These are phyloP conservation scores for Trichophyton equinum DNA, from an alignment of 2,329 filamentous ascomycete genomes.

Conservation along the genomic window DNA sequence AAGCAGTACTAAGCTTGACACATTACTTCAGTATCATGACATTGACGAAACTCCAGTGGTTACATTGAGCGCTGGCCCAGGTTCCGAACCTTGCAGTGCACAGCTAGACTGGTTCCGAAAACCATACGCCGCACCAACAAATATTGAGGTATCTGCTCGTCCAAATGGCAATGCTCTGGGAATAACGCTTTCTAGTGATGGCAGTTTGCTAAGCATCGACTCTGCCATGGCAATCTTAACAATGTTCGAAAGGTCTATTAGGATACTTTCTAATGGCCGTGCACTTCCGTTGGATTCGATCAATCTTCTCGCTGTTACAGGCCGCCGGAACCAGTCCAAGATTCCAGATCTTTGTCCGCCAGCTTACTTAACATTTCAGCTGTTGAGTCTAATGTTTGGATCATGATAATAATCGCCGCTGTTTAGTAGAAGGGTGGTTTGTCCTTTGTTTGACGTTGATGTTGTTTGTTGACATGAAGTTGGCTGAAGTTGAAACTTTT, in stretches of 20 bases:
- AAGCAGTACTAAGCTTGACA: background rate
- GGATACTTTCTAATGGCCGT: background rate
- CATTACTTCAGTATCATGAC: conserved; percentile 10
- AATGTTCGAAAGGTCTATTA: conserved; percentile 5
- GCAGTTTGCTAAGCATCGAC: background rate
- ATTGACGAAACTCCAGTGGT: conserved; percentile 9
- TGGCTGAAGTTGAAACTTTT: too few relatives aligned
- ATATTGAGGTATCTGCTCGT: conserved; percentile 8
- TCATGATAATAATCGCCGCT: background rate
- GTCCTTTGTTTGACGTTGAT: background rate
- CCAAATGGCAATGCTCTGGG: conserved; percentile 3
- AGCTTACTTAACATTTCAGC: conserved; percentile 8
- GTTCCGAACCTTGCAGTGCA: background rate
- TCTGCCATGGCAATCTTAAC: background rate
- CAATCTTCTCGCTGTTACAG: background rate
- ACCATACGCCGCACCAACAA: conserved; percentile 7
- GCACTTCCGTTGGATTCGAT: background rate
- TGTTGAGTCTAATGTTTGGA: conserved; percentile 8
- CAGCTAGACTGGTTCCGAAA: conserved; percentile 9
- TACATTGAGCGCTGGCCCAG: background rate
- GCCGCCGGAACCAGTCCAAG: background rate
- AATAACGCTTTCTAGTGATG: conserved; percentile 5
- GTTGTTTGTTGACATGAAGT: too few relatives aligned
- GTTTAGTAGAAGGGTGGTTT: background rate
- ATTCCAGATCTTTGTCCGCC: conserved; percentile 5